Evolutionary conservation across 1,139 yeast species (phyloP).

Genomic region (Scheffersomyces titani): DNA sequence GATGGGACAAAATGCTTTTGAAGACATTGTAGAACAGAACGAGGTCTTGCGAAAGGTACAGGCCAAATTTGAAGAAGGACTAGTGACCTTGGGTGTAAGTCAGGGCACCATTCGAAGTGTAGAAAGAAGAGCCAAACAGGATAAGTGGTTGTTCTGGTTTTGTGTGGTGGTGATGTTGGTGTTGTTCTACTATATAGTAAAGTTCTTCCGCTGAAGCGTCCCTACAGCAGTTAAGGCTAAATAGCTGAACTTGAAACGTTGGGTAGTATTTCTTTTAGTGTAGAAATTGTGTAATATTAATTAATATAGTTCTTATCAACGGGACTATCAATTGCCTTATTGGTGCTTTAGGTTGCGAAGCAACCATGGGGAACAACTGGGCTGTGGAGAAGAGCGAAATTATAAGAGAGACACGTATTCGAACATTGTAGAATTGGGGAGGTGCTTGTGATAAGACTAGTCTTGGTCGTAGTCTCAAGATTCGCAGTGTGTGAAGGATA

Average conservation of each 20-base stretch:
- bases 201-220: constrained; percentile 48
- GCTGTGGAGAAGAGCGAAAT: neutral
- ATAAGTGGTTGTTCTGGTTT: constrained; percentile 84
- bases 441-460: neutral
- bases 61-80: constrained; percentile 63
- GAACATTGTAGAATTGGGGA: neutral
- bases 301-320: neutral
- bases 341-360: neutral
- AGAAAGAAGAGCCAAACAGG: constrained; percentile 84
- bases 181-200: constrained; percentile 68
- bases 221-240: neutral
- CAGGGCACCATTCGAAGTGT: constrained; percentile 80
- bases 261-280: neutral
- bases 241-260: neutral
- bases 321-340: neutral
- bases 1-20: constrained; percentile 84
- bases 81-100: constrained; percentile 84
- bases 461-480: neutral
- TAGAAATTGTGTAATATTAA: neutral
- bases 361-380: neutral
- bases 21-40: constrained; percentile 84
- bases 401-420: neutral
- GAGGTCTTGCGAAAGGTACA: constrained; percentile 67
- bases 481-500: too few species aligned
- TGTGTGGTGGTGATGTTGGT: constrained; percentile 66